Evolutionary conservation across 2,329 filamentous ascomycete species (phyloP).

Genomic region (Phyllosticta ampelicida): DNA sequence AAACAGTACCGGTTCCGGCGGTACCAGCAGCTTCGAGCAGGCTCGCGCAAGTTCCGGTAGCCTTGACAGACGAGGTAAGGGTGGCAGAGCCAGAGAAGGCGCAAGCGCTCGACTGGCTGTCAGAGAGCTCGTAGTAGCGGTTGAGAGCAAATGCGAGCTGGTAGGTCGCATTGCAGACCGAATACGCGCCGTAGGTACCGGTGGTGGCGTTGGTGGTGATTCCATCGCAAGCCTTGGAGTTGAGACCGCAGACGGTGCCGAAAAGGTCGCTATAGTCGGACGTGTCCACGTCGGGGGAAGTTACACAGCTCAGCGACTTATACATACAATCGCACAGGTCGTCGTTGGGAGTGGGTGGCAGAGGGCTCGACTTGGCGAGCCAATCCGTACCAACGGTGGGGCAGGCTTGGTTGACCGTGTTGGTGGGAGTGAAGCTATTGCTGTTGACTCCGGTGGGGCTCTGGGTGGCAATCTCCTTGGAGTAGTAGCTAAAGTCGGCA

Average conservation of each 20-base stretch:
- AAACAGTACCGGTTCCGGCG: slow-evolving; percentile 47
- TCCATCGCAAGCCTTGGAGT: slow-evolving; percentile 49
- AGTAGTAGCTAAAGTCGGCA: slow-evolving; percentile 64
- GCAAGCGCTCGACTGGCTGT: slow-evolving; percentile 49
- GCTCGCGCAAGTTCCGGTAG: slow-evolving; percentile 43
- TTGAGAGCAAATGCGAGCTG: slow-evolving; percentile 67
- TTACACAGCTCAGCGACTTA: slow-evolving; percentile 58
- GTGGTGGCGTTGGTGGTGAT: slow-evolving; percentile 57
- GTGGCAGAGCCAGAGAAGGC: slow-evolving; percentile 59
- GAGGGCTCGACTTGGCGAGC: slow-evolving; percentile 52
- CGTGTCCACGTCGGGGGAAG: slow-evolving; percentile 45
- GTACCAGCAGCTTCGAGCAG: slow-evolving; percentile 54
- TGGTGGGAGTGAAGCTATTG: slow-evolving; percentile 60
- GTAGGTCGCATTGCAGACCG: slow-evolving; percentile 61
- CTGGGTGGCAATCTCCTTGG: slow-evolving; percentile 57
- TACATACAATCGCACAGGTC: slow-evolving; percentile 81
- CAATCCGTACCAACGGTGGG: slow-evolving; percentile 56
- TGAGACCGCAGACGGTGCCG: slow-evolving; percentile 55
- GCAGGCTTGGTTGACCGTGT: slow-evolving; percentile 58
- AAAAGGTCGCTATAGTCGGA: slow-evolving; percentile 61
- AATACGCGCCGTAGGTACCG: slow-evolving; percentile 65
- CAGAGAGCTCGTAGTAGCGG: slow-evolving; percentile 55
- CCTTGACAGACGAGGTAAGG: slow-evolving; percentile 38
- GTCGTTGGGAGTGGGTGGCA: slow-evolving; percentile 74
- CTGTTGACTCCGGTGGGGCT: slow-evolving; percentile 56